Percentiles rank a stretch among this genome's conserved stretches.
Conservation (phyloP, 129 eudicot genomes). For the Centaurea solstitialis region DNA sequence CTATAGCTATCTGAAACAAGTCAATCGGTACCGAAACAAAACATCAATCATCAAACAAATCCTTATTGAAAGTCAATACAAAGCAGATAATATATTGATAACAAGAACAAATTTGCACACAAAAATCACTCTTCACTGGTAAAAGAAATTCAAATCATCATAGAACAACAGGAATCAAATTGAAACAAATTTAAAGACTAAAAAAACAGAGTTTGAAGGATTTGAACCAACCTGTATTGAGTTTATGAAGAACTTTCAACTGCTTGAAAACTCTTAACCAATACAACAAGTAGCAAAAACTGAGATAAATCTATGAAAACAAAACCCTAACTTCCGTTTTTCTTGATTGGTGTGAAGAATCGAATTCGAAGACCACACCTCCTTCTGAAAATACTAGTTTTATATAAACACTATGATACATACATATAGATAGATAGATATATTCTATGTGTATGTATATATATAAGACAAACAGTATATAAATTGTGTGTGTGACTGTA, state of each 20-base stretch:
- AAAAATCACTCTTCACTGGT: not conserved
- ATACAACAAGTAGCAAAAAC: slow-evolving; percentile 5
- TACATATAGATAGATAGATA: not conserved
- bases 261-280: not conserved
- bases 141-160: slow-evolving; percentile 10
- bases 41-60: not conserved
- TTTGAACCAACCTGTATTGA: slow-evolving; percentile 24
- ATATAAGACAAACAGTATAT: slow-evolving; percentile 29
- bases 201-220: slow-evolving; percentile 16
- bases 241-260: slow-evolving; percentile 8
- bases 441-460: slow-evolving; percentile 4
- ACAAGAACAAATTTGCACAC: slow-evolving; percentile 7
- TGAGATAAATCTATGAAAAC: slow-evolving; percentile 12
- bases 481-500: slow-evolving; percentile 31
- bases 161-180: slow-evolving; percentile 13
- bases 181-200: not conserved
- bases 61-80: not conserved
- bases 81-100: slow-evolving; percentile 1
- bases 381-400: slow-evolving; percentile 29
- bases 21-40: not conserved
- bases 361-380: slow-evolving; percentile 36
- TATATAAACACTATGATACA: slow-evolving; percentile 9
- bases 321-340: slow-evolving; percentile 19
- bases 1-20: slow-evolving; percentile 3
- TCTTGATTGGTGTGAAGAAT: slow-evolving; percentile 34